Evolutionary conservation across 352 stramenopile species (phyloP).

Genomic region (Globisporangium solare): DNA sequence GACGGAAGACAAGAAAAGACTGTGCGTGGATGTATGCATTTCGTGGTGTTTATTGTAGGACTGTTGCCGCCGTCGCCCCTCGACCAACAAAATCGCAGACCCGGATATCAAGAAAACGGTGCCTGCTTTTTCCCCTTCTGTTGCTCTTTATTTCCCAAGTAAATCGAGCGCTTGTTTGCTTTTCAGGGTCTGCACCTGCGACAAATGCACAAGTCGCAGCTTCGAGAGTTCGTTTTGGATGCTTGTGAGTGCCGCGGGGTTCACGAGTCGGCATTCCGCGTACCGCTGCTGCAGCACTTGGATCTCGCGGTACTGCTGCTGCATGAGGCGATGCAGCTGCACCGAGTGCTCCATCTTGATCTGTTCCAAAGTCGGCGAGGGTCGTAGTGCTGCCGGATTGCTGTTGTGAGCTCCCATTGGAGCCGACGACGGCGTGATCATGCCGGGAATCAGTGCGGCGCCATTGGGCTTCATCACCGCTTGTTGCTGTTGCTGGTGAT

Average conservation of each 20-base stretch:
- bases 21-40: neutral
- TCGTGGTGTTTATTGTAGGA: neutral
- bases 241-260: conserved; percentile 64
- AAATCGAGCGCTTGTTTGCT: conserved; percentile 79
- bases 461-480: conserved; percentile 34
- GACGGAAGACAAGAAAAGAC: conserved; percentile 5
- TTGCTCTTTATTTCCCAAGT: conserved; percentile 45
- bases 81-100: too few relatives aligned
- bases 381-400: conserved; percentile 14
- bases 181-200: conserved; percentile 83
- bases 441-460: conserved; percentile 19
- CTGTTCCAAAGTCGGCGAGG: conserved; percentile 41
- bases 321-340: conserved; percentile 82
- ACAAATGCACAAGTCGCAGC: conserved; percentile 77
- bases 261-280: conserved; percentile 65
- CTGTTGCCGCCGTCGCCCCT: neutral
- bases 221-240: conserved; percentile 85
- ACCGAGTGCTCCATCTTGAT: conserved; percentile 87
- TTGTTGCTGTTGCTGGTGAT: conserved; percentile 37
- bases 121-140: too few relatives aligned
- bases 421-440: conserved; percentile 8
- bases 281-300: conserved; percentile 83
- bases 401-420: conserved; percentile 19
- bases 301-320: conserved; percentile 86
- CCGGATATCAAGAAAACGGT: neutral